Base-by-base conservation (phyloP, 2,329 filamentous ascomycete species). In the Neonectria hederae region DNA sequence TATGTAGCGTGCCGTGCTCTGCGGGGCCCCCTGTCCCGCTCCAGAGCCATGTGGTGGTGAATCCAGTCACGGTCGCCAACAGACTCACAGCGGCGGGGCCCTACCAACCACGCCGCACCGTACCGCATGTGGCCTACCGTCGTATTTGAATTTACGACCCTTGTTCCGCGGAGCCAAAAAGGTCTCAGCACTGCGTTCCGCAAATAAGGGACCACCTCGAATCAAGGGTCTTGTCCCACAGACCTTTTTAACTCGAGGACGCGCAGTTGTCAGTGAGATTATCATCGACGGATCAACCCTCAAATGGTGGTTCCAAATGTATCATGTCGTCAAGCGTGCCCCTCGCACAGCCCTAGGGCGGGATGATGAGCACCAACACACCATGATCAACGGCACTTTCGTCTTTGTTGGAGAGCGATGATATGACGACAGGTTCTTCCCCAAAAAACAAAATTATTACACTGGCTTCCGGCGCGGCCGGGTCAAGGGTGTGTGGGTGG, bases 381-480 rank as follows among this genome's bases (percentile, higher is more conserved):
- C 26, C 17, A 46, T 46, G 54, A 56, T 46, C 54, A 46, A 21
- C 35, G 30, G 6, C 26, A 19, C 14, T 24, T 38, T 59, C 8
- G 28, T 30, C 46, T 19, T 55, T 8, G 11, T 49, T 49, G 45
- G n/a, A 28, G 21, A 42, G 38, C 17, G 9, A 42, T 19, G 38
- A 42, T 42, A 42, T 42, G n/a, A 42, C 21, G 38, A 11, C n/a
- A 42, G 38, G 17, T 10, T 32, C 48, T 21, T 21, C 19, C 48
- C 19, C 4, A 49, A 58, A 46, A 53, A n/a, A n/a, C n/a, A n/a
- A n/a, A n/a, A n/a, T n/a, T n/a, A n/a, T n/a, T 60, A 51, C 51
- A 51, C 53, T 54, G 48, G 48, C 59, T 51, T 58, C 54, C 28
- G 49, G 58, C 48, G 19, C 55, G 42, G 42, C 62, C 58, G 62